Evolutionary conservation across 805 yeast species (phyloP), one percentile per base, ranked within the genome.

Genomic region (Jamesozyma jinghongensis): DNA sequence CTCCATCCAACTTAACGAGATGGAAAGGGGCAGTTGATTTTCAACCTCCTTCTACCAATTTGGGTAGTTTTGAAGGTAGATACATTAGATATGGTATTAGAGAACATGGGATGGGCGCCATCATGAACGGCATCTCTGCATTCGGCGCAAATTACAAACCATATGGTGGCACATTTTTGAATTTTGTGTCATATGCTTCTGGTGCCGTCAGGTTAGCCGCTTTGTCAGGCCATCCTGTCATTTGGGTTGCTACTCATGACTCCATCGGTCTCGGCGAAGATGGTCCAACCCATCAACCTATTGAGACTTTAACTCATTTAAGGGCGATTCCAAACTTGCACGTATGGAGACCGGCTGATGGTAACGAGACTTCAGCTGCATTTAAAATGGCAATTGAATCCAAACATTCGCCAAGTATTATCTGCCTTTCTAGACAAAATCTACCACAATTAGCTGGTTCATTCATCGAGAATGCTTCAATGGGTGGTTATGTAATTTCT

Each of bases 41-140:
- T 88, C 96, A 92, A 77, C 85, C 92, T 41, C 84, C 85, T 42
- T 59, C 77, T 44, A 69, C 85, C 44, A 78, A 78, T 31, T 69
- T 85, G 51, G 97, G 97, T 67, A 76, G 77, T 61, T 88, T 80
- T 73, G 49, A 77, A 43, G 98, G 98, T 62, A 81, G 96, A 65
- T 90, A 90, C 73, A 73, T 90, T 67, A 81, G 97, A 71, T 90
- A 81, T 66, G 98, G 98, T 79, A 95, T 90, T 51, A 83, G 98
- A 70, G 98, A 90, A 75, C 97, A 92, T 70, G 97, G 85, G 67
- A 87, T 90, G 97, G 95, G 96, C 71, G 97, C 97, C 50, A 83
- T 88, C 66, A 76, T 88, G 79, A 90, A 92, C 70, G 98, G 98
- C 80, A 83, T 90, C 57, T 74, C 92, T 46, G 97, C 97, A 40